A percentile compares a stretch with the other conserved stretches of the same genome.
Conservation (phyloP, 2,329 filamentous ascomycete species). For the Dactylellina parvicollis region DNA sequence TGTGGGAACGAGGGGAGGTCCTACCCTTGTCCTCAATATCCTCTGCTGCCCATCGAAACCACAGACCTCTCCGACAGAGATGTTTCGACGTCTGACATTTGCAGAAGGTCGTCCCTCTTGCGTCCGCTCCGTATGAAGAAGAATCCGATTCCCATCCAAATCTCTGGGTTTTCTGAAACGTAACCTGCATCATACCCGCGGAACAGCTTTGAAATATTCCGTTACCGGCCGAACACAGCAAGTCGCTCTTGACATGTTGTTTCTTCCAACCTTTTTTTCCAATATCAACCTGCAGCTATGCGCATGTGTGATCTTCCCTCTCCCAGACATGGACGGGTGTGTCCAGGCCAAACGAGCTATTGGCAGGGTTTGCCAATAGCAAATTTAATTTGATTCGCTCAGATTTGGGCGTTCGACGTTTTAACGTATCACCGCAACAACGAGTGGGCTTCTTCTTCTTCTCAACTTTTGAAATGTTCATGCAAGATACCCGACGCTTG, state of each 20-base stretch:
- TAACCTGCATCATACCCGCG: constrained; percentile 52
- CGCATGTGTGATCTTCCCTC: constrained; percentile 41
- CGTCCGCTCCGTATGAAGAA: neutral
- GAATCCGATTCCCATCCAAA: constrained; percentile 2
- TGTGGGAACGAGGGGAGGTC: constrained; percentile 19
- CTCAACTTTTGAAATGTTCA: constrained; percentile 4
- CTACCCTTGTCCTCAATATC: constrained; percentile 39
- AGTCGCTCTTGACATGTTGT: constrained; percentile 1
- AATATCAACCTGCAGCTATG: constrained; percentile 18
- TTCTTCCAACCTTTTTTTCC: constrained; percentile 15
- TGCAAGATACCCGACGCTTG: constrained; percentile 47
- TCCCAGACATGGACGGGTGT: too few relatives aligned
- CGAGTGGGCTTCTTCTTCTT: neutral
- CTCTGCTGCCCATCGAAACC: constrained; percentile 48
- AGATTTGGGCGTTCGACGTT: neutral
- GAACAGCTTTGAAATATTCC: constrained; percentile 47
- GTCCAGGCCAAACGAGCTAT: constrained; percentile 15
- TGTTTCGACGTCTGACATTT: neutral
- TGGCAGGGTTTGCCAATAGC: constrained; percentile 16
- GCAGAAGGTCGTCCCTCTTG: neutral
- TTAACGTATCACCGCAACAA: neutral
- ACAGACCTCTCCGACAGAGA: constrained; percentile 35
- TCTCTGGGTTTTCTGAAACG: constrained; percentile 42
- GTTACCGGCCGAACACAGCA: constrained; percentile 25
- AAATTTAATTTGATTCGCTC: constrained; percentile 15